A percentile compares a stretch with the other conserved stretches of the same genome.
Conservation (phyloP, 108 stramenopile species). For the Cyclotella kingstonii region DNA sequence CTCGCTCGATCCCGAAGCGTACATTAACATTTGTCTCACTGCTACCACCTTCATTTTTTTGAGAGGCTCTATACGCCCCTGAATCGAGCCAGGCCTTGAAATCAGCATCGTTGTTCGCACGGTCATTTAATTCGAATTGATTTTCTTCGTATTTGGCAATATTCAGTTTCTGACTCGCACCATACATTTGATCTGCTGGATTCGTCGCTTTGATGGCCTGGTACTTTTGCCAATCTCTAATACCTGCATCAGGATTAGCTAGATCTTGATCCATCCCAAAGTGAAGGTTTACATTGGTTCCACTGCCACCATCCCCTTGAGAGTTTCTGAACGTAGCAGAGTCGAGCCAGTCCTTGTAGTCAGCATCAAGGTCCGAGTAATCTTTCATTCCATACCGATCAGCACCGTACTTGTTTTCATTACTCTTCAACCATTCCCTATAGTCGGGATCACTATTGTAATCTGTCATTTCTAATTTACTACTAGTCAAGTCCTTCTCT, state of each 20-base stretch:
- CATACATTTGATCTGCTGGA: conserved; percentile 25
- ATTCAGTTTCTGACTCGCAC: conserved; percentile 11
- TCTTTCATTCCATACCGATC: not conserved
- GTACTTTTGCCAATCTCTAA: conserved; percentile 26
- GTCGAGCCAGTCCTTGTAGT: conserved; percentile 1
- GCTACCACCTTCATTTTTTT: no score
- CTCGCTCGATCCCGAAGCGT: conserved; percentile 8
- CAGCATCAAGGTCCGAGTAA: conserved; percentile 10
- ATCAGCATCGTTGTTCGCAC: no score
- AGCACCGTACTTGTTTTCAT: not conserved
- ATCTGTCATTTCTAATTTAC: conserved; percentile 6
- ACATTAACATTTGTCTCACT: conserved; percentile 1
- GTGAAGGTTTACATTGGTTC: conserved; percentile 4
- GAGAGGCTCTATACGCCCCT: no score
- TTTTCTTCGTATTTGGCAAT: not conserved
- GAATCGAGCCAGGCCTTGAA: no score
- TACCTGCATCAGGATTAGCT: not conserved
- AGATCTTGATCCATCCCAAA: conserved; percentile 5
- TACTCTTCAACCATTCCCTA: conserved; percentile 18
- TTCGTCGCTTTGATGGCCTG: conserved; percentile 16
- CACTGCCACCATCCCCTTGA: not conserved
- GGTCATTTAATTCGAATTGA: no score
- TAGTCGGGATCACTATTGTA: conserved; percentile 7
- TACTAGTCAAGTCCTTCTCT: not conserved
- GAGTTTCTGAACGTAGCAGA: not conserved